A percentile compares a stretch with the other conserved stretches of the same genome.
Conservation (phyloP, 495 filamentous ascomycete genomes). For the Xylaria palmicola region DNA sequence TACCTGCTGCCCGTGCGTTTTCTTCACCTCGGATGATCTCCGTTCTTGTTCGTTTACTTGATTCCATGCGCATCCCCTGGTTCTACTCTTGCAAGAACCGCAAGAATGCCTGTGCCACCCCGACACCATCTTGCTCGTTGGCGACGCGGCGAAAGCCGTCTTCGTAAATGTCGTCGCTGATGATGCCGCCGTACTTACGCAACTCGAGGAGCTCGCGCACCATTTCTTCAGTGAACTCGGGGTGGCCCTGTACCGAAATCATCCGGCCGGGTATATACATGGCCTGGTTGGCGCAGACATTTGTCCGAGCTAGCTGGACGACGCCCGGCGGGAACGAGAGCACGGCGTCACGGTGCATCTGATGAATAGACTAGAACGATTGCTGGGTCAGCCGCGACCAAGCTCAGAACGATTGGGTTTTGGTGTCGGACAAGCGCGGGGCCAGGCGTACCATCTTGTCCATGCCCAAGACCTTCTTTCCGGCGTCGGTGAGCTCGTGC, state of each 20-base stretch:
- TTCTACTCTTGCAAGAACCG: conserved; percentile 64
- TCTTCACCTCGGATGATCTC: background rate
- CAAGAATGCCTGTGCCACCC: conserved; percentile 67
- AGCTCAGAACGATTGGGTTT: conserved; percentile 15
- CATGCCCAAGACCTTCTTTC: conserved; percentile 69
- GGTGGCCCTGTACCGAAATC: conserved; percentile 87
- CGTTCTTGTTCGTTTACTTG: background rate
- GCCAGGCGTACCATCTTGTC: conserved; percentile 60
- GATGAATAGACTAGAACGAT: conserved; percentile 64
- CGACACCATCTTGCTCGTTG: conserved; percentile 71
- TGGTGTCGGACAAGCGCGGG: background rate
- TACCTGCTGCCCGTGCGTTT: background rate
- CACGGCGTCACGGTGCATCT: conserved; percentile 91
- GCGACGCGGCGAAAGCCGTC: conserved; percentile 66
- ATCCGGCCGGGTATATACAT: conserved; percentile 67
- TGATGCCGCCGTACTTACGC: conserved; percentile 62
- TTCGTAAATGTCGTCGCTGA: conserved; percentile 60
- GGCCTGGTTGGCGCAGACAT: conserved; percentile 71
- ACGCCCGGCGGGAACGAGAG: conserved; percentile 60
- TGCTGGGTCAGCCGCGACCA: conserved; percentile 6
- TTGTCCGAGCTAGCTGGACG: conserved; percentile 63
- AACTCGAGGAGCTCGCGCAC: conserved; percentile 63
- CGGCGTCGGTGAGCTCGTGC: conserved; percentile 66
- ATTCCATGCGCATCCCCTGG: background rate
- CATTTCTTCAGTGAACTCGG: conserved; percentile 80